Conservation (phyloP, 352 stramenopile species). For the Phytophthora foliorum region DNA sequence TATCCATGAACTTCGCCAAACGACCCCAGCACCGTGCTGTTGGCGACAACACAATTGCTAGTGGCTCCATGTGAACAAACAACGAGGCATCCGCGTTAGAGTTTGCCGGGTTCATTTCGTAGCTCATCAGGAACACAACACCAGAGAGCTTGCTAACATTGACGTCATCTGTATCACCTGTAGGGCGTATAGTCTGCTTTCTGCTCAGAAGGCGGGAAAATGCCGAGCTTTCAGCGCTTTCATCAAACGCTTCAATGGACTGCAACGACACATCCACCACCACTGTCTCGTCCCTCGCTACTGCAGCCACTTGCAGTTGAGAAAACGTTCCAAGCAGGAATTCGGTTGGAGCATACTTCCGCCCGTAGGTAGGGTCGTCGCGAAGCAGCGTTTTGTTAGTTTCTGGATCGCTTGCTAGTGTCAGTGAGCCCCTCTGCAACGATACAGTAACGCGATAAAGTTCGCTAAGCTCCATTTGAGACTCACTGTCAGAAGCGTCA, state of each 20-base stretch:
- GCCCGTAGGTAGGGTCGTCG: conserved; percentile 71
- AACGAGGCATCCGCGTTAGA: conserved; percentile 76
- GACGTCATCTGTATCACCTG: conserved; percentile 58
- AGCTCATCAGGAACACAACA: conserved; percentile 86
- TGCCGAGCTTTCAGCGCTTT: conserved; percentile 84
- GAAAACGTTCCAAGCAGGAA: conserved; percentile 85
- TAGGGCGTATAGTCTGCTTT: conserved; percentile 59
- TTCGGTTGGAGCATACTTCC: conserved; percentile 76
- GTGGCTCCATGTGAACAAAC: conserved; percentile 87
- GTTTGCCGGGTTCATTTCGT: conserved; percentile 79
- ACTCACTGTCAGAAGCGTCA: conserved; percentile 45
- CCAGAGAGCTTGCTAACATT: conserved; percentile 76
- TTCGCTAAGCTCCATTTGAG: conserved; percentile 51
- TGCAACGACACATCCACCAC: conserved; percentile 89
- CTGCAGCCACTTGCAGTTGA: conserved; percentile 78
- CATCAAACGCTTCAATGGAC: conserved; percentile 88
- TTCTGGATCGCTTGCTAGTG: conserved; percentile 79
- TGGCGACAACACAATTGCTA: conserved; percentile 89
- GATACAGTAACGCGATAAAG: conserved; percentile 79
- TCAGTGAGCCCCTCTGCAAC: conserved; percentile 79
- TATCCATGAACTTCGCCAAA: conserved; percentile 79
- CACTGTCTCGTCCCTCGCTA: conserved; percentile 73
- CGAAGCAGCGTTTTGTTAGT: conserved; percentile 70
- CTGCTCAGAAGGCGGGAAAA: conserved; percentile 85
- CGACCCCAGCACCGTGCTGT: conserved; percentile 87